Conservation (phyloP, 306 rosid genomes). For the Rubus parviflorus region DNA sequence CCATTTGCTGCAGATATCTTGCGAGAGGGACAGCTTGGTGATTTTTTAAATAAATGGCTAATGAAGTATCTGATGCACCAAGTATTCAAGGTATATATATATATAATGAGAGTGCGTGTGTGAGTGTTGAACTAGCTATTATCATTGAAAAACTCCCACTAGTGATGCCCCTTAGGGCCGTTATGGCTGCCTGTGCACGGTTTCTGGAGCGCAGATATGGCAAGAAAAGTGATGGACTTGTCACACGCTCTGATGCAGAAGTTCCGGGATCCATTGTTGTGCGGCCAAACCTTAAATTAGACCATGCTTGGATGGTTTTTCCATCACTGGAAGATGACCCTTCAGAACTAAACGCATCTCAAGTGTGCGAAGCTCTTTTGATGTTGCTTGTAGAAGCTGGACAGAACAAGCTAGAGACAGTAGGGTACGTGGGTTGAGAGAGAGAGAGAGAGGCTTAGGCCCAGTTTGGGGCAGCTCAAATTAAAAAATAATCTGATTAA, state of each 20-base stretch:
- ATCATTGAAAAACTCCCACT: constrained; percentile 63
- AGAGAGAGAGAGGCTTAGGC: too few relatives aligned
- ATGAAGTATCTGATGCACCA: constrained; percentile 83
- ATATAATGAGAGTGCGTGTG: constrained; percentile 8
- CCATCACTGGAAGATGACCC: constrained; percentile 62
- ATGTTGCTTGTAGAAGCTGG: constrained; percentile 75
- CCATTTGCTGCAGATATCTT: constrained; percentile 95
- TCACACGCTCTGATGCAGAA: constrained; percentile 84
- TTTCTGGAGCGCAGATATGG: constrained; percentile 77
- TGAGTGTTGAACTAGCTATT: background rate
- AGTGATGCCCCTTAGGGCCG: constrained; percentile 87
- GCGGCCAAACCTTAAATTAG: constrained; percentile 72
- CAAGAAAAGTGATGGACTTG: constrained; percentile 94
- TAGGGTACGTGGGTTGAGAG: too few relatives aligned
- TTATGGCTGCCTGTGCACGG: constrained; percentile 97
- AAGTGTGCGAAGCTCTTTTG: constrained; percentile 94
- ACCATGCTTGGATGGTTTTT: constrained; percentile 99
- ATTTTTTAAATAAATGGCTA: constrained; percentile 85
- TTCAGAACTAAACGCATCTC: constrained; percentile 77
- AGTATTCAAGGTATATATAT: constrained; percentile 94
- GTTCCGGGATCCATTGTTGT: constrained; percentile 92
- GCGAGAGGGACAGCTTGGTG: constrained; percentile 97
- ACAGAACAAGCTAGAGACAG: constrained; percentile 62
- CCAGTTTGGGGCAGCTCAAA: too few relatives aligned
- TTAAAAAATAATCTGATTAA: too few relatives aligned